Conservation (phyloP, 2,329 filamentous ascomycete species). For the Aphanoascus verrucosus region DNA sequence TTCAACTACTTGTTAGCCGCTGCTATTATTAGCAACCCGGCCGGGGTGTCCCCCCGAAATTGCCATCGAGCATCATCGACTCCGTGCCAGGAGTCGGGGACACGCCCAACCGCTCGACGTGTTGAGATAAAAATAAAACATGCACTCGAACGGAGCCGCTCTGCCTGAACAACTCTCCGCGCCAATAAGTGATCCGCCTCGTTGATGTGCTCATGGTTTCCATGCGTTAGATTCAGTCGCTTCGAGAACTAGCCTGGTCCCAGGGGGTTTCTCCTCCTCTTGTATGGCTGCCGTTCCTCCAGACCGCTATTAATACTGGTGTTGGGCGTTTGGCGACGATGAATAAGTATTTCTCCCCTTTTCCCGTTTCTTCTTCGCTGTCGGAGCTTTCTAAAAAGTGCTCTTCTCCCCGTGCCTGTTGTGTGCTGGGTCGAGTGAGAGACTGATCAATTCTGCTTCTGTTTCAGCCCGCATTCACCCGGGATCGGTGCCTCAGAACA, state of each 20-base stretch:
- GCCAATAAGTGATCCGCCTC: slow-evolving; percentile 7
- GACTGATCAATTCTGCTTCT: slow-evolving; percentile 4
- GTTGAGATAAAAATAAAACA: slow-evolving; percentile 9
- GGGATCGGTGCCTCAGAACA: slow-evolving; percentile 11
- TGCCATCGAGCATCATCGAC: neutral
- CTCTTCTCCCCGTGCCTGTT: neutral
- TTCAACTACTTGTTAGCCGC: neutral
- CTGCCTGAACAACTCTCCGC: neutral
- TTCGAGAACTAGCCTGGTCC: neutral
- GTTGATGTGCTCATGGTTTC: neutral
- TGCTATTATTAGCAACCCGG: slow-evolving; percentile 4
- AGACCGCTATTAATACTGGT: neutral
- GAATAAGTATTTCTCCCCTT: slow-evolving; percentile 15
- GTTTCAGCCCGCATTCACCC: slow-evolving; percentile 10
- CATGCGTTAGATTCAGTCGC: neutral
- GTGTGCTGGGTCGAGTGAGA: neutral
- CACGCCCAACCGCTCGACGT: slow-evolving; percentile 2
- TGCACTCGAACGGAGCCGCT: slow-evolving; percentile 7
- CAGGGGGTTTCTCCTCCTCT: neutral
- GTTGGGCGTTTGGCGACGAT: slow-evolving; percentile 4
- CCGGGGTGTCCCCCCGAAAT: neutral
- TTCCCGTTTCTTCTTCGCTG: slow-evolving; percentile 1
- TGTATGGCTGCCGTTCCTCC: slow-evolving; percentile 2
- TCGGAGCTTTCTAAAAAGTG: neutral
- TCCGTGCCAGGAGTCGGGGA: neutral